These are phyloP conservation scores for Glaciozyma antarctica DNA, from an alignment of 768 basidiomycete species.

Conservation along the genomic window DNA sequence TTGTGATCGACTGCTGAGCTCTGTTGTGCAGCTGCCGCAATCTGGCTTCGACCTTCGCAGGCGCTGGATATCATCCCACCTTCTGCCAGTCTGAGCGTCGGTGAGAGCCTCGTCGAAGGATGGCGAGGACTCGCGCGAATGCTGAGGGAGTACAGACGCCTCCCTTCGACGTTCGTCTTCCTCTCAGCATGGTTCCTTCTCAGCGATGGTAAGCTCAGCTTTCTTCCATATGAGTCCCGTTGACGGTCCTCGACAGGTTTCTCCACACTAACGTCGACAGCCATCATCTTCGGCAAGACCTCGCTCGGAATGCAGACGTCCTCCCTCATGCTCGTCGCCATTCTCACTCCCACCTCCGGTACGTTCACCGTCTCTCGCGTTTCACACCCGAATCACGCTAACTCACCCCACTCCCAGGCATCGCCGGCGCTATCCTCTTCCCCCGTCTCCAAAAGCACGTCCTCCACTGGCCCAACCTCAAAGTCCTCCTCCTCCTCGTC, in stretches of 20 bases:
- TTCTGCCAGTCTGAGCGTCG: neutral
- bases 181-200: slow-evolving; percentile 90
- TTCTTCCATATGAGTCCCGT: neutral
- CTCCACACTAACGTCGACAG: slow-evolving; percentile 83
- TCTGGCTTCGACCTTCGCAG: slow-evolving; percentile 12
- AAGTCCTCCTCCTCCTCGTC: slow-evolving; percentile 59
- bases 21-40: slow-evolving; percentile 1
- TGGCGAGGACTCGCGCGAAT: slow-evolving; percentile 70
- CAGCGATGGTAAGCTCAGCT: slow-evolving; percentile 57
- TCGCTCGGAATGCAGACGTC: slow-evolving; percentile 68
- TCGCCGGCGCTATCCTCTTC: slow-evolving; percentile 73
- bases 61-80: neutral
- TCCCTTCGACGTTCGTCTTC: slow-evolving; percentile 78
- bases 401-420: slow-evolving; percentile 44
- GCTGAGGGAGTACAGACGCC: slow-evolving; percentile 62
- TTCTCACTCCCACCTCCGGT: slow-evolving; percentile 46
- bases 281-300: slow-evolving; percentile 86
- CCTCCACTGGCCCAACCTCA: slow-evolving; percentile 57
- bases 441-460: slow-evolving; percentile 55
- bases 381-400: neutral
- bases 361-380: too few species aligned
- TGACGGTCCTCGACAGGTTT: slow-evolving; percentile 51
- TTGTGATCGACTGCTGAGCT: slow-evolving; percentile 10
- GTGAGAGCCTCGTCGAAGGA: slow-evolving; percentile 52
- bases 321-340: slow-evolving; percentile 44